Conservation (phyloP, 345 rosid genomes). For the Firmiana major region DNA sequence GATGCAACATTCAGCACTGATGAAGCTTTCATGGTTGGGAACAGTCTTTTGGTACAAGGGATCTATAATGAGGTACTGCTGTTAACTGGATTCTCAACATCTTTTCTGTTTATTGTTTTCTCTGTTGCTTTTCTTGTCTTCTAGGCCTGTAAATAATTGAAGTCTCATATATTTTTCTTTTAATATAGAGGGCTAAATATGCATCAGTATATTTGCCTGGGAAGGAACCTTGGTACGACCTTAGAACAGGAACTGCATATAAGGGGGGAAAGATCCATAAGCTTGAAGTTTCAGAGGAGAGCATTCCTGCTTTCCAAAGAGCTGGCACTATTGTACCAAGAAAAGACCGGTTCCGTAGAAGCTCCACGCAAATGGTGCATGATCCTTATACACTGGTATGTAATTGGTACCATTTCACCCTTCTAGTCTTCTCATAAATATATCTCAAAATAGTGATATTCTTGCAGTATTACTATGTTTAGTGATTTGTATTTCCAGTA, state of each 20-base stretch:
- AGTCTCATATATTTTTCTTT: constrained; percentile 9
- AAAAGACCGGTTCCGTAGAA: constrained; percentile 83
- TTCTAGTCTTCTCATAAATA: constrained; percentile 1
- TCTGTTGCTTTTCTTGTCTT: constrained; percentile 3
- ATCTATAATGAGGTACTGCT: constrained; percentile 70
- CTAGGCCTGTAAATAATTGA: not conserved
- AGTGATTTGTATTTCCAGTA: not conserved
- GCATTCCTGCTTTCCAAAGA: constrained; percentile 93
- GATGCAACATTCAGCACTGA: constrained; percentile 79
- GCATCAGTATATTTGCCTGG: constrained; percentile 87
- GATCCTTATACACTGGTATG: constrained; percentile 97
- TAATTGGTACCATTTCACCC: not conserved
- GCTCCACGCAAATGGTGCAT: constrained; percentile 89
- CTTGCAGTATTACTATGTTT: not conserved
- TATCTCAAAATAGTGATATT: not conserved
- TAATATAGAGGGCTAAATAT: constrained; percentile 59
- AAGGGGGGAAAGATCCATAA: constrained; percentile 65
- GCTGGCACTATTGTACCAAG: constrained; percentile 94
- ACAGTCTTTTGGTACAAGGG: constrained; percentile 89
- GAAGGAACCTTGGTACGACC: constrained; percentile 81
- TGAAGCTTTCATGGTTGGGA: constrained; percentile 98
- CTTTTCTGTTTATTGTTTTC: constrained; percentile 6
- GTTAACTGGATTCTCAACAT: not conserved
- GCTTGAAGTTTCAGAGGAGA: constrained; percentile 72
- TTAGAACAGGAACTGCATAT: constrained; percentile 65